Evolutionary conservation across 2,329 filamentous ascomycete genomes (phyloP).

Genomic region (Exophiala sp.): DNA sequence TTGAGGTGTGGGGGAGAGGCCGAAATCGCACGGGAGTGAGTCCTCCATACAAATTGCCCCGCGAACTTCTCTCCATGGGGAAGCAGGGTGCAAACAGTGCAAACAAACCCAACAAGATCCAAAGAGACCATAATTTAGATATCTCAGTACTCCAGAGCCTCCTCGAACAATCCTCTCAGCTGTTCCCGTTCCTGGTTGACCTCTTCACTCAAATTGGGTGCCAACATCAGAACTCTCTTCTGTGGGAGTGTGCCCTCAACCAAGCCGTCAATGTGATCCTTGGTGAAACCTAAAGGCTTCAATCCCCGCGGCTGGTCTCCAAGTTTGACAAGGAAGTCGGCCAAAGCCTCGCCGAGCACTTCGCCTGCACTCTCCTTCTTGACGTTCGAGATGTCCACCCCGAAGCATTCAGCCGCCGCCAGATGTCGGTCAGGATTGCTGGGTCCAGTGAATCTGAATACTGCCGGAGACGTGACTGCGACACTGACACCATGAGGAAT

Average conservation of each 20-base stretch:
- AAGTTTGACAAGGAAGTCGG: slow-evolving; percentile 73
- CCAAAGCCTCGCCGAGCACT: slow-evolving; percentile 77
- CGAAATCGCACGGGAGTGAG: no score
- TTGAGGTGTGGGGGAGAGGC: no score
- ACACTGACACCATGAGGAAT: slow-evolving; percentile 97
- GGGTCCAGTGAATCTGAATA: slow-evolving; percentile 87
- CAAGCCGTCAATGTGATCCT: slow-evolving; percentile 71
- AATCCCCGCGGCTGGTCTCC: slow-evolving; percentile 89
- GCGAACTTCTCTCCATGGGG: no score
- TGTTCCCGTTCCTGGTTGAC: slow-evolving; percentile 69
- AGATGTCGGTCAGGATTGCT: slow-evolving; percentile 92
- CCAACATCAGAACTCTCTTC: slow-evolving; percentile 82
- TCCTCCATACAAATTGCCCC: no score
- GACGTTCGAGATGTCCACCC: slow-evolving; percentile 81
- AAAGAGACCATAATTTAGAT: not conserved
- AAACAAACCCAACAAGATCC: not conserved
- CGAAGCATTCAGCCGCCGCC: slow-evolving; percentile 83
- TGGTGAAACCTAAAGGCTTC: slow-evolving; percentile 75
- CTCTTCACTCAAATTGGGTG: slow-evolving; percentile 72
- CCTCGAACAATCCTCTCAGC: slow-evolving; percentile 65
- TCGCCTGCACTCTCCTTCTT: slow-evolving; percentile 88
- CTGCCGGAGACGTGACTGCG: slow-evolving; percentile 85
- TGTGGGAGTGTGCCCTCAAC: slow-evolving; percentile 96
- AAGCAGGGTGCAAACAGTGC: slow-evolving; percentile 5
- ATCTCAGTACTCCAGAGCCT: slow-evolving; percentile 52